These are phyloP conservation scores for Fusarium sp. DNA, from an alignment of 2,329 filamentous ascomycete genomes.

Conservation along the genomic window DNA sequence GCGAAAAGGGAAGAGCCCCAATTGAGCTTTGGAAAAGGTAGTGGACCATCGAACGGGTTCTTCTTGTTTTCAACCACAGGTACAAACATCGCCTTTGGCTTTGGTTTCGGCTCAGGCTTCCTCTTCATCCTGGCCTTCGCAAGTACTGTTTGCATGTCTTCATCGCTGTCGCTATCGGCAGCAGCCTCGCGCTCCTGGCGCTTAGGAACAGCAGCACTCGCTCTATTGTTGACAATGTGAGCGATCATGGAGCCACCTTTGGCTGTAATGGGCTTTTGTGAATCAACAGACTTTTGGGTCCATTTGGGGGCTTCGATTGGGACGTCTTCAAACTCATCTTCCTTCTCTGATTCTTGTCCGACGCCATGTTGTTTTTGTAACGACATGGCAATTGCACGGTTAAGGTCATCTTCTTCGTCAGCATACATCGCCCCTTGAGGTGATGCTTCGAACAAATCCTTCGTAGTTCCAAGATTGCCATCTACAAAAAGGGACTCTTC, in stretches of 20 bases:
- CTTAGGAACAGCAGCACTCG: slow-evolving; percentile 70
- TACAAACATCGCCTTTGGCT: slow-evolving; percentile 57
- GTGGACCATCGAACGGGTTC: slow-evolving; percentile 79
- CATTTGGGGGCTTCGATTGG: slow-evolving; percentile 63
- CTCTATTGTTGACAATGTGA: slow-evolving; percentile 79
- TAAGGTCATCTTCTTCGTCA: slow-evolving; percentile 73
- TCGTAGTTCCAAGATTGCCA: slow-evolving; percentile 47
- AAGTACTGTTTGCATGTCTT: slow-evolving; percentile 83
- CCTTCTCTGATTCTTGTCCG: slow-evolving; percentile 54
- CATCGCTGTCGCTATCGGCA: slow-evolving; percentile 77
- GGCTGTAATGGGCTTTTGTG: slow-evolving; percentile 64
- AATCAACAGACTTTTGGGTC: slow-evolving; percentile 66
- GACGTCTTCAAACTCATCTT: slow-evolving; percentile 65
- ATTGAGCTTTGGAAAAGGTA: slow-evolving; percentile 91
- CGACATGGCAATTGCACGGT: slow-evolving; percentile 86
- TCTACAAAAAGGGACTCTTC: slow-evolving; percentile 64
- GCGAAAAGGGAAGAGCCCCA: slow-evolving; percentile 73
- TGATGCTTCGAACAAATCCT: slow-evolving; percentile 44
- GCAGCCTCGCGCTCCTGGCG: slow-evolving; percentile 39
- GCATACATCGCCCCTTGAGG: slow-evolving; percentile 56
- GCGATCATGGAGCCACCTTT: slow-evolving; percentile 74
- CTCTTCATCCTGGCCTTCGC: slow-evolving; percentile 76
- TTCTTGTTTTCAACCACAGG: slow-evolving; percentile 65
- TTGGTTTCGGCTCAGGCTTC: slow-evolving; percentile 59
- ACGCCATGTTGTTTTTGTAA: slow-evolving; percentile 72